Evolutionary conservation across 208 protist genomes (phyloP), one percentile per base, ranked within the genome.

Genomic region (Tritrichomonas foetus): DNA sequence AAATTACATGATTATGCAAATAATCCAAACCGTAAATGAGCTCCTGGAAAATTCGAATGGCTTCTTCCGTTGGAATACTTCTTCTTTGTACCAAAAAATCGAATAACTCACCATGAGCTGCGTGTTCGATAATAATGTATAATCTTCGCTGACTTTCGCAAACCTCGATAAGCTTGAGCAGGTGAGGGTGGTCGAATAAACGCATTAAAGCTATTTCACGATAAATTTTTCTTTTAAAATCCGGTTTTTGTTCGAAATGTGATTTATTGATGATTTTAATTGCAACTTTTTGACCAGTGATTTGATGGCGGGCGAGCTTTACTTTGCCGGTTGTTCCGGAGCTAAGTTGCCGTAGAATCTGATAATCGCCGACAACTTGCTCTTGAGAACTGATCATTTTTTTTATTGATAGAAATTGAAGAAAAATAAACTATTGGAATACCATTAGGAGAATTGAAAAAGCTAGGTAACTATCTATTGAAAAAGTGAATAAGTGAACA

Each of bases 21-120:
- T 94, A 94, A 49, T 92, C 53, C n/a, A 94, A 8, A 22, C 92
- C 94, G 47, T 69, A 57, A 47, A 94, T 93, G 30, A 94, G 74
- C 30, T 94, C 74, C 53, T 41, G 27, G 14, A 94, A 93, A 27
- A 94, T 50, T 57, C 30, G 8, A 27, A 89, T 61, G 3, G 47
- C 78, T 39, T 2, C 25, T 39, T 89, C 16, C 27, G 25, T 47
- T 1, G 14, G 20, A 44, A 89, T 39, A 53, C 0, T 5, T 33
- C 47, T 89, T 16, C 47, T 89, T 61, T 89, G 41, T 0, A 89
- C 41, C 33, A 89, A 16, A 27, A 53, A 57, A 39, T 44, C 47
- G 30, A 89, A 89, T 53, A 89, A 39, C 57, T 89, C 78, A 39
- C 78, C 78, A 57, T 57, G 11, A n/a, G 41, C n/a, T n/a, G 78